Evolutionary conservation across 1,284 basidiomycete species (phyloP), one percentile per base, ranked within the genome.

Genomic region (Heterobasidion occidentale): DNA sequence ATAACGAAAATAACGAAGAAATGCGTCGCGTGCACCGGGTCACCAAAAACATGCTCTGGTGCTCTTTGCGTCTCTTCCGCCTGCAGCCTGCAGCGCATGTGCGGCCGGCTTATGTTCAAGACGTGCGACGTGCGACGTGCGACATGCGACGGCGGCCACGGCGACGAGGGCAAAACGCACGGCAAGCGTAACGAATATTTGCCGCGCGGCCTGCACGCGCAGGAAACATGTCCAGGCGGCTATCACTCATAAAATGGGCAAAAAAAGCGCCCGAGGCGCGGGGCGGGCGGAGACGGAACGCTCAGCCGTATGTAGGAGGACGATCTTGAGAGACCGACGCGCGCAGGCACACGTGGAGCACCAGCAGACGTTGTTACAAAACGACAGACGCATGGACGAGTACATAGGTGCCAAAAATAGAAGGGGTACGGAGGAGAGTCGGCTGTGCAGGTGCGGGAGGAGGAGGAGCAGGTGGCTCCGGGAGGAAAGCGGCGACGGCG

Each of bases 361-460:
- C 38, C 46, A 54, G 38, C 36, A 47, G 47, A 54, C 56, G 47
- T 45, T 57, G 52, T 53, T 54, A 52, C 47, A 38, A 47, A 27
- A 36, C 46, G 53, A 51, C 46, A 49, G 48, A 56, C 54, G 59
- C n/a, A 38, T 7, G 35, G 50, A 56, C 54, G 57, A 58, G 65
- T 54, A 51, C 50, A 65, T 66, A 63, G 59, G 65, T 67, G 69
- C 63, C 54, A 67, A 69, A 64, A 63, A 61, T 59, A 33, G 50
- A 46, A 55, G 57, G 61, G 62, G 66, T 67, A 67, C 66, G 63
- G 61, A 62, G 64, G 60, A 68, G 66, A 59, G 65, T 65, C 69
- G 67, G 27, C 27, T 27, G 67, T 69, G 68, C 66, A 65, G 68
- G 64, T 64, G 65, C 64, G 71, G 67, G 70, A 67, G 61, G 58